phyloP scores from a whole-genome alignment of 176 grass and related monocot species.

The Oryza brachyantha region DNA sequence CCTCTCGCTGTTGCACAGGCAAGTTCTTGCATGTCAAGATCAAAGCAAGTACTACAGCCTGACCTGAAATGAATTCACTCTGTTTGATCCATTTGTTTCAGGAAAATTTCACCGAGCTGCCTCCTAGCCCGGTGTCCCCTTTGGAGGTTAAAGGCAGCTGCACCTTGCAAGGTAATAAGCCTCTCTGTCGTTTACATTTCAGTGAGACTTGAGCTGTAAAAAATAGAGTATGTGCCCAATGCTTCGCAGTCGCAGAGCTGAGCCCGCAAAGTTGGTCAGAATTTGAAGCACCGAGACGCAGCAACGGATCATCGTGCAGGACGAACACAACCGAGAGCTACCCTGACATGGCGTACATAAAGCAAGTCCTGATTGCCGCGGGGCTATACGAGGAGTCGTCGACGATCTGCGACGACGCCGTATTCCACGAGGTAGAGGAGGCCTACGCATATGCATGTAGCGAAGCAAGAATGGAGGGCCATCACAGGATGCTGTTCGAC shows the following conservation, averaged over 20 bases:
- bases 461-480: too few relatives aligned
- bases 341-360: constrained; percentile 47
- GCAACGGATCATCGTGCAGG: constrained; percentile 29
- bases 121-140: constrained; percentile 68
- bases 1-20: constrained; percentile 32
- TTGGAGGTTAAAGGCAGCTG: constrained; percentile 47
- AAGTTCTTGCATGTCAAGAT: background rate
- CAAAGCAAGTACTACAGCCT: background rate
- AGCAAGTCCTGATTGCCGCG: constrained; percentile 47
- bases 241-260: constrained; percentile 30
- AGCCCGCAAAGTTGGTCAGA: constrained; percentile 33
- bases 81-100: background rate
- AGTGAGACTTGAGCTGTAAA: background rate
- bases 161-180: constrained; percentile 43
- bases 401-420: constrained; percentile 26
- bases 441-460: too few relatives aligned
- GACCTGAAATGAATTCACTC: background rate
- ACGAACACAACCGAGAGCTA: constrained; percentile 20
- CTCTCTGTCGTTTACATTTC: background rate
- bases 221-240: background rate
- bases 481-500: constrained; percentile 60
- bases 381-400: constrained; percentile 51
- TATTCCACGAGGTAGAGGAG: constrained; percentile 76
- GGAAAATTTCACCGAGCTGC: constrained; percentile 53
- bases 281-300: background rate